These are phyloP conservation scores for Evansstolkia leycettana DNA, from an alignment of 495 filamentous ascomycete genomes.

Conservation along the genomic window DNA sequence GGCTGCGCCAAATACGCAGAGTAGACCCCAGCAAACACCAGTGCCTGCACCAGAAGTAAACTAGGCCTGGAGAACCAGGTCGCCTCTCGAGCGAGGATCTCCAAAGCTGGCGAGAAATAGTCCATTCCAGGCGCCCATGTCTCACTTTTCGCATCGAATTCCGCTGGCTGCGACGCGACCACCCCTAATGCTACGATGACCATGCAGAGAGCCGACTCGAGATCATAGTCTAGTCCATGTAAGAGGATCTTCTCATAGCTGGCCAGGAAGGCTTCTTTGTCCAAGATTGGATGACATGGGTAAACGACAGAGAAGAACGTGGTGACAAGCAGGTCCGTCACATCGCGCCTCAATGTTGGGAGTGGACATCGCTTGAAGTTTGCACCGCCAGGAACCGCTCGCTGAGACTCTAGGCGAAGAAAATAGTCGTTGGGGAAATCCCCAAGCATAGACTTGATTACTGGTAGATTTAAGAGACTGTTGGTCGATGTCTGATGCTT, in stretches of 20 bases:
- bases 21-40: constrained; percentile 21
- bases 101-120: constrained; percentile 20
- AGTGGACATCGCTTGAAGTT: no score
- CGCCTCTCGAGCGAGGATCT: constrained; percentile 14
- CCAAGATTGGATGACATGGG: constrained; percentile 19
- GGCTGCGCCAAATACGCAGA: constrained; percentile 21
- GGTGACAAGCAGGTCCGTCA: constrained; percentile 10
- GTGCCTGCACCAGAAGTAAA: constrained; percentile 15
- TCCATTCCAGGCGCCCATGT: constrained; percentile 10
- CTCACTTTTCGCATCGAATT: constrained; percentile 4
- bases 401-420: not conserved
- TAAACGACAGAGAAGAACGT: constrained; percentile 20
- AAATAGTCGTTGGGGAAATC: constrained; percentile 2
- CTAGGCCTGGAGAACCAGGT: constrained; percentile 19
- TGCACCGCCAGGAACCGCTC: not conserved
- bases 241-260: constrained; percentile 15
- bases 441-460: constrained; percentile 1
- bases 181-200: constrained; percentile 20
- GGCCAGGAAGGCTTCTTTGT: constrained; percentile 11
- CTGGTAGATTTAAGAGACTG: not conserved
- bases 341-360: constrained; percentile 6
- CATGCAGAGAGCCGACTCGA: constrained; percentile 19
- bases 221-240: constrained; percentile 10
- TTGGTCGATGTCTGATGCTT: constrained; percentile 2
- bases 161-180: constrained; percentile 9